phyloP scores from a whole-genome alignment of 257 asterid genomes.

The Ocimum tenuiflorum region DNA sequence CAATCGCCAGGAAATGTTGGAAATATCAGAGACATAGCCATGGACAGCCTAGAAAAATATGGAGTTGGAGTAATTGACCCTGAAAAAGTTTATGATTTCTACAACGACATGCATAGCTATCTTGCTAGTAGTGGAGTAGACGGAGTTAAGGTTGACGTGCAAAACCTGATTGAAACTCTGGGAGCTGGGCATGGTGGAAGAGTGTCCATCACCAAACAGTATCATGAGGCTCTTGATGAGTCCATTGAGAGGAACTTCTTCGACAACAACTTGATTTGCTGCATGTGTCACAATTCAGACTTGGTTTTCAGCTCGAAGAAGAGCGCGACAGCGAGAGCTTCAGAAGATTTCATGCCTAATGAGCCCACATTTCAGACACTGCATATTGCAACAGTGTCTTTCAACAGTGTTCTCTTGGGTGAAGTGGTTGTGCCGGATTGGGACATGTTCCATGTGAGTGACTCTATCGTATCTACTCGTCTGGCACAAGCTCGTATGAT shows the following conservation, averaged over 20 bases:
- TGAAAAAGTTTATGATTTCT: slow-evolving; percentile 37
- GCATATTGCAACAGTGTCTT: slow-evolving; percentile 48
- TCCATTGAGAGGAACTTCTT: slow-evolving; percentile 47
- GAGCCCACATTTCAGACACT: slow-evolving; percentile 48
- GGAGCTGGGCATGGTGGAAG: slow-evolving; percentile 65
- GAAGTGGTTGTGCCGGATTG: slow-evolving; percentile 52
- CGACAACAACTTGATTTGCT: slow-evolving; percentile 44
- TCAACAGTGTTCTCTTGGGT: slow-evolving; percentile 49
- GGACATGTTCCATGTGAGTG: slow-evolving; percentile 61
- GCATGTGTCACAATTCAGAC: slow-evolving; percentile 61
- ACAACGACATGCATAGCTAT: slow-evolving; percentile 62
- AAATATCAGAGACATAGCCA: slow-evolving; percentile 43
- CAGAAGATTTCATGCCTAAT: slow-evolving; percentile 58
- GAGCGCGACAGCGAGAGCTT: slow-evolving; percentile 50
- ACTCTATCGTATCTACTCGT: no score
- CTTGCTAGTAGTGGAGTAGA: slow-evolving; percentile 53
- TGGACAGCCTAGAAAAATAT: slow-evolving; percentile 53
- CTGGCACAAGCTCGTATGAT: no score
- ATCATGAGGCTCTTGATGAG: slow-evolving; percentile 54
- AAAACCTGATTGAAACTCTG: slow-evolving; percentile 46
- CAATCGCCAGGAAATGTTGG: slow-evolving; percentile 55
- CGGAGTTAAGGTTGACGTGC: slow-evolving; percentile 79
- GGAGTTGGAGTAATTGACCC: slow-evolving; percentile 66
- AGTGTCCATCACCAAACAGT: slow-evolving; percentile 48
- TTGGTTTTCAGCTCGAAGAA: slow-evolving; percentile 40